Evolutionary conservation across 495 filamentous ascomycete genomes (phyloP).

Genomic region (Clohesyomyces aquaticus): DNA sequence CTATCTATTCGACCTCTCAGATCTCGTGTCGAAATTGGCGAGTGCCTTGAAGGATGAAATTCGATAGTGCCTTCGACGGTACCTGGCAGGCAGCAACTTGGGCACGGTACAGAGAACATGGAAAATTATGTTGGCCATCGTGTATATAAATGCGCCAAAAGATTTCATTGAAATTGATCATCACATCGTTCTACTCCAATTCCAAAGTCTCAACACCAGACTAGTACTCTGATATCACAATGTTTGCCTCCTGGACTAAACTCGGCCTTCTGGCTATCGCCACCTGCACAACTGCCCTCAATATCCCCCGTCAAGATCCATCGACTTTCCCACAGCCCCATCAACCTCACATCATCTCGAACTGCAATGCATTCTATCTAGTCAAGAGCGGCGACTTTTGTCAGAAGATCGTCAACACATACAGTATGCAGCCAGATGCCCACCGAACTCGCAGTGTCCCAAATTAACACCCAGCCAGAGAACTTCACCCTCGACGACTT

Average conservation of each 20-base stretch:
- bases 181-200: no score
- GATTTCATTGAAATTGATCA: no score
- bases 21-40: no score
- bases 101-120: no score
- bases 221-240: no score
- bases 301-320: neutral
- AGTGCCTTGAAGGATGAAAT: no score
- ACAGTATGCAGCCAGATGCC: neutral
- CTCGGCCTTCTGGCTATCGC: neutral
- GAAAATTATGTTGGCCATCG: no score
- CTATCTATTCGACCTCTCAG: no score
- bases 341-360: constrained; percentile 5
- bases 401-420: neutral
- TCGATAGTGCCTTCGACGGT: no score
- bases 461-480: neutral
- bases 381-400: neutral
- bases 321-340: neutral
- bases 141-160: no score
- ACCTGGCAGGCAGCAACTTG: no score
- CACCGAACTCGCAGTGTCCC: neutral
- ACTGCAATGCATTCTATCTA: neutral
- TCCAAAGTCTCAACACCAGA: no score
- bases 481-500: neutral
- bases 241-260: neutral
- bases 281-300: neutral